phyloP scores from a whole-genome alignment of 179 eudicot species.

The Beta macrorhiza region DNA sequence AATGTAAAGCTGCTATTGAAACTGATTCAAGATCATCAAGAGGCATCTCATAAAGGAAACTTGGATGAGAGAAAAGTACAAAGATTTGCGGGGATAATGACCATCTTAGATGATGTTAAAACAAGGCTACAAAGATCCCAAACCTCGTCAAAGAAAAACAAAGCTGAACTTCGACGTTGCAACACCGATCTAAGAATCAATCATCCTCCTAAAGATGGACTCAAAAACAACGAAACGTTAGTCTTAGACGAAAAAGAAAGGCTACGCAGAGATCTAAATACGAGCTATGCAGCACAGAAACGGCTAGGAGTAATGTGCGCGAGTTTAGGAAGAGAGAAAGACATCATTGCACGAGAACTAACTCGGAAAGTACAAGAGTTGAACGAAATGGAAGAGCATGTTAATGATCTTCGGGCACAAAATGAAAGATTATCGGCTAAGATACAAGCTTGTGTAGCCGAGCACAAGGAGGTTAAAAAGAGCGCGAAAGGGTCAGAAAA shows the following conservation, averaged over 20 bases:
- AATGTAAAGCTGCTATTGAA: slow-evolving; percentile 69
- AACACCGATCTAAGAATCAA: slow-evolving; percentile 39
- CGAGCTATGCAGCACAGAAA: slow-evolving; percentile 59
- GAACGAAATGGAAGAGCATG: slow-evolving; percentile 66
- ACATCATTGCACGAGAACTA: slow-evolving; percentile 67
- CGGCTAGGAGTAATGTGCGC: slow-evolving; percentile 73
- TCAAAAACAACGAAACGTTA: slow-evolving; percentile 26
- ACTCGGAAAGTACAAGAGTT: slow-evolving; percentile 64
- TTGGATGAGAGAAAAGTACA: slow-evolving; percentile 54
- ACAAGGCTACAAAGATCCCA: slow-evolving; percentile 61
- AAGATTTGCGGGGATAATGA: slow-evolving; percentile 80
- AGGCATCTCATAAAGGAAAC: slow-evolving; percentile 40
- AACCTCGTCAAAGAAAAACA: slow-evolving; percentile 38
- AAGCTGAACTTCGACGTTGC: slow-evolving; percentile 55
- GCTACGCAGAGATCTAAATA: slow-evolving; percentile 49
- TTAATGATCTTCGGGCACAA: slow-evolving; percentile 51
- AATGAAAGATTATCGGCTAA: slow-evolving; percentile 56
- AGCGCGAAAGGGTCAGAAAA: slow-evolving; percentile 26
- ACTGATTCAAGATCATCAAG: slow-evolving; percentile 76
- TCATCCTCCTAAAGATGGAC: slow-evolving; percentile 30
- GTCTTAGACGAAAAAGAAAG: slow-evolving; percentile 51
- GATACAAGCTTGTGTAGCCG: slow-evolving; percentile 38
- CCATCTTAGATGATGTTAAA: slow-evolving; percentile 65
- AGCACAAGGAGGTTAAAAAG: slow-evolving; percentile 26
- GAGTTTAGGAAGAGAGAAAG: slow-evolving; percentile 78